Base-by-base conservation (phyloP, 768 basidiomycete genomes). In the Pseudohyphozyma bogoriensis region DNA sequence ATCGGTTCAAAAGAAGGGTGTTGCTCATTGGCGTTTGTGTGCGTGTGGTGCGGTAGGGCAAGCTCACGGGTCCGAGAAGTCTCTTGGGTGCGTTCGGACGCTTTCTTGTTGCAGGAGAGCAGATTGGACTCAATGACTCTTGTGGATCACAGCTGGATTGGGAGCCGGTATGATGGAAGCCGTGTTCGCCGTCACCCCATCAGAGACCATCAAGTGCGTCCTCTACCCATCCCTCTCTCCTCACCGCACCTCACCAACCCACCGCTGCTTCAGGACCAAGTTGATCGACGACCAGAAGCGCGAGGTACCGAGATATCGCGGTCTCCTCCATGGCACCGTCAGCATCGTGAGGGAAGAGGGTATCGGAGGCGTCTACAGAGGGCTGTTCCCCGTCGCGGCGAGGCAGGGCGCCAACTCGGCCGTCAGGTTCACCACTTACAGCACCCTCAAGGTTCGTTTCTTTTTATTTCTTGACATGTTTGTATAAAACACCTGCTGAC, bases 351-450 rank as follows among this genome's bases (percentile, higher is more conserved):
- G 80, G 29, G 82, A 88, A 71, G 91, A 97, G 73, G 95, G 95
- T 3, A 72, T 92, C 10, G 71, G 76, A 9, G 92, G 76, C 13
- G 68, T 76, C 12, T 97, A 99, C 71, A 78, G 92, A 56, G 93
- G 93, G 3, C 77, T 97, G 4, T 89, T 91, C 71, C 91, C 93
- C 4, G 91, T 96, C 57, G 92, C 93, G 72, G 60, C 93, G 82
- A 85, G 91, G 32, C 93, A 97, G 82, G 91, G 90, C 40, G 93
- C 92, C 44, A 99, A 97, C 72, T 96, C 91, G 7, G 91, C 95
- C 13, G 83, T 97, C 33, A 81, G 93, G 35, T 97, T 96, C 77
- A 91, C 92, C 51, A 90, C 89, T 0, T 97, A 96, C 74, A 82
- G 87, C 4, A 93, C 89, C 0, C 78, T 97, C 60, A 96, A 95